Conservation (phyloP, 306 rosid species). For the cucumber (Cucumis sativus) region Cucumber_9930_V3 NC_026660.2:28262001-28262500, state of each 20-base stretch:
- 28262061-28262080: not conserved
- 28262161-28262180: conserved; percentile 81
- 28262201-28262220: conserved; percentile 78
- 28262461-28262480: conserved; percentile 67
- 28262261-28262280: conserved; percentile 94
- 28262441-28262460: conserved; percentile 88
- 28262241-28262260: conserved; percentile 92
- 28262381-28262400: conserved; percentile 81
- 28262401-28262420: conserved; percentile 96
- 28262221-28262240: conserved; percentile 84
- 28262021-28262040: too few relatives aligned
- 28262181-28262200: conserved; percentile 99
- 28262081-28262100: not conserved
- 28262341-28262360: conserved; percentile 90
- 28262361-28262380: conserved; percentile 91
- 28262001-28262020: too few relatives aligned
- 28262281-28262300: conserved; percentile 97
- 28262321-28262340: conserved; percentile 78
- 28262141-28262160: conserved; percentile 95
- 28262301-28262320: conserved; percentile 79
- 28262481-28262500: conserved; percentile 85
- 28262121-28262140: conserved; percentile 85
- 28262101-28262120: conserved; percentile 77
- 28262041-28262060: not conserved
- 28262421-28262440: conserved; percentile 92